phyloP scores from a whole-genome alignment of 2,329 filamentous ascomycete species.

The Aureobasidium vineae region DNA sequence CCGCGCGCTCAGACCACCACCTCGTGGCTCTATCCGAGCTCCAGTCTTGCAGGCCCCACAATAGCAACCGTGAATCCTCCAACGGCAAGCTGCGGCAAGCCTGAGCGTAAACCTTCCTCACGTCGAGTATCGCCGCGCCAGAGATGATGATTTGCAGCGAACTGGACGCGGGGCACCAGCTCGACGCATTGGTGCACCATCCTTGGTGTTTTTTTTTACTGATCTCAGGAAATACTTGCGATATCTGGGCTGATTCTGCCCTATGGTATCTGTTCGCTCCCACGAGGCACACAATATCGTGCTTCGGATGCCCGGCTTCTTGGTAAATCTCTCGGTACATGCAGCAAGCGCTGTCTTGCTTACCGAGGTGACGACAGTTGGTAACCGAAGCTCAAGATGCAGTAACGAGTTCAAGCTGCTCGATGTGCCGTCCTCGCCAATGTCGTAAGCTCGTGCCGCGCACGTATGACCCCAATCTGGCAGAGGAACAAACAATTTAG shows the following conservation, averaged over 20 bases:
- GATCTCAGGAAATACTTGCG: not conserved
- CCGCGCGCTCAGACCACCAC: not conserved
- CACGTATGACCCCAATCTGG: conserved; percentile 13
- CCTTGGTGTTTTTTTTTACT: not conserved
- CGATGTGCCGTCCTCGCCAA: conserved; percentile 21
- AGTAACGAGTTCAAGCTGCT: not conserved
- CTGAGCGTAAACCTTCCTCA: not conserved
- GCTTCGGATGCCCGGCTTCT: not conserved
- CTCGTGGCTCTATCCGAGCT: conserved; percentile 24
- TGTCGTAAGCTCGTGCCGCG: conserved; percentile 16
- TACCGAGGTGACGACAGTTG: conserved; percentile 21
- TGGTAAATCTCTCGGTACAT: conserved; percentile 14
- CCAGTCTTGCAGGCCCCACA: conserved; percentile 15
- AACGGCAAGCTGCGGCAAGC: conserved; percentile 10
- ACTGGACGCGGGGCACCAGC: conserved; percentile 18
- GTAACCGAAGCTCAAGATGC: not conserved
- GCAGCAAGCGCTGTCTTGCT: conserved; percentile 9
- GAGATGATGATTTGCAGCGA: conserved; percentile 26
- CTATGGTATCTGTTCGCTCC: not conserved
- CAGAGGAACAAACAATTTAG: conserved; percentile 13
- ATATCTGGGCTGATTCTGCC: not conserved
- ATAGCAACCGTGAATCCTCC: conserved; percentile 1
- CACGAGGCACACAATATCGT: not conserved
- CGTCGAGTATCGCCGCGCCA: not conserved
- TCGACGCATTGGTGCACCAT: conserved; percentile 21